These are phyloP conservation scores for Physaria fendleri DNA, from an alignment of 345 rosid genomes.

Conservation along the genomic window DNA sequence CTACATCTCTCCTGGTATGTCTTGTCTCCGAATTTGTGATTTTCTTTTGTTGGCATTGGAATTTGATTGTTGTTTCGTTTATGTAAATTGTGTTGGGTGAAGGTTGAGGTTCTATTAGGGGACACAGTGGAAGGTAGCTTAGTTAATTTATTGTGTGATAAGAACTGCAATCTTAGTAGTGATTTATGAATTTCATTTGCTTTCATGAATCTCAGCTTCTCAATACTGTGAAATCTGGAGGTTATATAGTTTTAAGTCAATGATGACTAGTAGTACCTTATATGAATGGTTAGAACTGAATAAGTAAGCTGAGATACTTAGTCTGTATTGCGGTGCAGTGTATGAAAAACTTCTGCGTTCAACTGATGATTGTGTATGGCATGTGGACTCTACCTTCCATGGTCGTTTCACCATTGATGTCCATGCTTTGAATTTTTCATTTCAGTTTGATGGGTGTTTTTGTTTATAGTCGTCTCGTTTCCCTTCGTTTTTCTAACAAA, in stretches of 20 bases:
- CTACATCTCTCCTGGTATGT: constrained; percentile 49
- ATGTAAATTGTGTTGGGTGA: too few species aligned
- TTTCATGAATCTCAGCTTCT: background rate
- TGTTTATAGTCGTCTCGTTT: too few species aligned
- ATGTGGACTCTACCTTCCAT: constrained; percentile 54
- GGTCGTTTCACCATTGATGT: constrained; percentile 83
- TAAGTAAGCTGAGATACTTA: background rate
- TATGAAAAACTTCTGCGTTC: constrained; percentile 65
- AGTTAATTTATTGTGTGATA: too few species aligned
- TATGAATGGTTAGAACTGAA: background rate
- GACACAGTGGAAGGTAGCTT: too few species aligned
- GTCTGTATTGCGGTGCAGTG: constrained; percentile 39
- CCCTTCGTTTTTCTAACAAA: too few species aligned
- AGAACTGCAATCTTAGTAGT: too few species aligned
- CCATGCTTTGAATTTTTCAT: too few species aligned
- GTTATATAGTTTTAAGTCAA: background rate
- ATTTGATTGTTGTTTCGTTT: too few species aligned
- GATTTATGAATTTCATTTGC: background rate
- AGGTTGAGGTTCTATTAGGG: background rate
- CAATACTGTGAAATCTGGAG: background rate
- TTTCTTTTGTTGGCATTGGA: background rate
- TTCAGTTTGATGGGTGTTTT: too few species aligned
- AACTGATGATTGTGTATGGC: constrained; percentile 77
- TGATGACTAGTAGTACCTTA: background rate
- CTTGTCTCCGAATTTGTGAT: background rate